These are phyloP conservation scores for Sophora flavescens DNA, from an alignment of 306 rosid genomes.

Conservation along the genomic window DNA sequence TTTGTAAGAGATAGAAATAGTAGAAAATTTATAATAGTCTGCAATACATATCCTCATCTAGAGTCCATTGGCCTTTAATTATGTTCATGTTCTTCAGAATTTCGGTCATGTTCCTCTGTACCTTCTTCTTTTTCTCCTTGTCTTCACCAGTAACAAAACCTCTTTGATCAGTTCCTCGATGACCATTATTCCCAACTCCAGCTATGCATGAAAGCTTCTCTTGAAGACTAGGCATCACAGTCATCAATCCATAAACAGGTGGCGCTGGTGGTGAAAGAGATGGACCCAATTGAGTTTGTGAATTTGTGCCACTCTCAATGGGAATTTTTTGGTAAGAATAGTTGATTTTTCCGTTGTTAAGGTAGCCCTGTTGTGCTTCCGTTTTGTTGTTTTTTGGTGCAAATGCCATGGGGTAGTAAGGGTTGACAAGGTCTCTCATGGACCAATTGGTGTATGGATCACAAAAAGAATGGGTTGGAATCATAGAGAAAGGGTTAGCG, in stretches of 20 bases:
- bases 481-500: slow-evolving; percentile 34
- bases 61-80: slow-evolving; percentile 78
- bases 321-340: slow-evolving; percentile 30
- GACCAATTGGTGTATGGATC: slow-evolving; percentile 25
- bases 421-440: not conserved
- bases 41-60: slow-evolving; percentile 65
- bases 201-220: slow-evolving; percentile 21
- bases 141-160: not conserved
- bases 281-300: not conserved
- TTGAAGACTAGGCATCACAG: not conserved
- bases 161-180: not conserved
- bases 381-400: slow-evolving; percentile 35
- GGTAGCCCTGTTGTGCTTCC: slow-evolving; percentile 49
- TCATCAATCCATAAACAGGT: slow-evolving; percentile 36
- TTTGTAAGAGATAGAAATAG: not conserved
- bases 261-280: not conserved
- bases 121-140: not conserved
- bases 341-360: slow-evolving; percentile 12
- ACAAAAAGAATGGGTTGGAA: slow-evolving; percentile 31
- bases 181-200: not conserved
- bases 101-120: slow-evolving; percentile 17
- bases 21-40: not conserved
- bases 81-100: slow-evolving; percentile 22
- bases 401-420: not conserved
- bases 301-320: not conserved